Percentiles rank a stretch among this genome's conserved stretches.
Evolutionary conservation across 208 protist species (phyloP).

Genomic region (Acanthamoeba royreba): DNA sequence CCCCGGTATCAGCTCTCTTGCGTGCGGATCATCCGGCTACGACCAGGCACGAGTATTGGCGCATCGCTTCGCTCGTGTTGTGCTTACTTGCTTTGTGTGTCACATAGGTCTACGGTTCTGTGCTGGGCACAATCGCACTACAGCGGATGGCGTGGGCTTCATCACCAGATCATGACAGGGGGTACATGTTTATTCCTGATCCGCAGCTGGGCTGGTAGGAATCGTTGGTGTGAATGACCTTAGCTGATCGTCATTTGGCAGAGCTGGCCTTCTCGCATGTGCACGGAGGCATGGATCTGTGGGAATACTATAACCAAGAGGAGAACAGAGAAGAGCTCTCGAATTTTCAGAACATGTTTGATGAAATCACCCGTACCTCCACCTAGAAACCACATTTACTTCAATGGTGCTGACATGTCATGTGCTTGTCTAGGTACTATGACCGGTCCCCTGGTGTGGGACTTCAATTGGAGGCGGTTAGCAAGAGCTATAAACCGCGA

Average conservation of each 20-base stretch:
- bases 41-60: background rate
- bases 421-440: background rate
- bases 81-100: background rate
- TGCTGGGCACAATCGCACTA: conserved; percentile 27
- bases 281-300: background rate
- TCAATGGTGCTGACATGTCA: background rate
- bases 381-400: too few species aligned
- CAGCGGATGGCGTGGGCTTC: background rate
- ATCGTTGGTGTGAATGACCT: background rate
- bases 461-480: conserved; percentile 5
- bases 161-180: background rate
- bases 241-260: background rate
- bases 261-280: conserved; percentile 31
- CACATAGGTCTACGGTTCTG: background rate
- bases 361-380: background rate
- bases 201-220: background rate
- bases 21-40: background rate
- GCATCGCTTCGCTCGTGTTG: background rate
- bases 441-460: conserved; percentile 8
- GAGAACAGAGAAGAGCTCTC: conserved; percentile 14
- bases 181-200: background rate
- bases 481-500: background rate
- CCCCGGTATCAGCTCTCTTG: background rate
- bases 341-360: conserved; percentile 2
- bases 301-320: conserved; percentile 8